phyloP scores from a whole-genome alignment of 371 early-diverging fungal genomes.

The Coemansia sp. region DNA sequence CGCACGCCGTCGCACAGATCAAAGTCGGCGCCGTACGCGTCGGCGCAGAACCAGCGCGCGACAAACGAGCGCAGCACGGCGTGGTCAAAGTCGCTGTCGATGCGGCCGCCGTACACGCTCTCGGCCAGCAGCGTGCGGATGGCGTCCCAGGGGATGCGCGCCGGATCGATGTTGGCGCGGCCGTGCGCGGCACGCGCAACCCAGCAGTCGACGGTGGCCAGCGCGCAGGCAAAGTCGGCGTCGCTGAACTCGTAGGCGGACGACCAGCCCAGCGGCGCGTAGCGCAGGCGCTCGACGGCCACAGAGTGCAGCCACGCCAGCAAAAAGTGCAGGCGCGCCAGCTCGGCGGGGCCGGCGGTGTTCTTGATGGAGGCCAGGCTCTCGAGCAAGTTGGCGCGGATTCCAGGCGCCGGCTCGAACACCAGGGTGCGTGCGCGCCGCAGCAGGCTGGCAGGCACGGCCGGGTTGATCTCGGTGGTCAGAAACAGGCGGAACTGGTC shows the following conservation, averaged over 20 bases:
- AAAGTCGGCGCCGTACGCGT: conserved; percentile 81
- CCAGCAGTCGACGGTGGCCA: conserved; percentile 90
- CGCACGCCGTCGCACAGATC: conserved; percentile 69
- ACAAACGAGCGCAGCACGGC: conserved; percentile 88
- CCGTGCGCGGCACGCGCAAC: conserved; percentile 78
- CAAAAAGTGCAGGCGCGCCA: conserved; percentile 88
- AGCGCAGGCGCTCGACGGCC: conserved; percentile 92
- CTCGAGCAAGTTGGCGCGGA: conserved; percentile 90
- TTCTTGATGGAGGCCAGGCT: conserved; percentile 60
- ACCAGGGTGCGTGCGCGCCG: conserved; percentile 89
- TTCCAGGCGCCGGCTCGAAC: conserved; percentile 96
- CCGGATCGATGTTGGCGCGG: conserved; percentile 87
- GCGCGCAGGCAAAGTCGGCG: conserved; percentile 90
- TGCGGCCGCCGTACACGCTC: conserved; percentile 95
- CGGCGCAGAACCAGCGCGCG: conserved; percentile 75
- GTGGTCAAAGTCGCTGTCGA: conserved; percentile 93
- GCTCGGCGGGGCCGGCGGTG: conserved; percentile 68
- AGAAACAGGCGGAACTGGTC: conserved; percentile 89
- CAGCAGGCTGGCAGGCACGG: conserved; percentile 90
- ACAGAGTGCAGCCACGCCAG: conserved; percentile 96
- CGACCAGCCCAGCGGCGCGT: conserved; percentile 97
- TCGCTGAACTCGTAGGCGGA: conserved; percentile 97
- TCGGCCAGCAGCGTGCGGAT: conserved; percentile 82
- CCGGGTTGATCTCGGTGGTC: conserved; percentile 96
- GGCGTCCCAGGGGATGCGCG: conserved; percentile 95